These are phyloP conservation scores for Dalbergia cochinchinensis DNA, from an alignment of 306 rosid genomes.

Conservation along the genomic window DNA sequence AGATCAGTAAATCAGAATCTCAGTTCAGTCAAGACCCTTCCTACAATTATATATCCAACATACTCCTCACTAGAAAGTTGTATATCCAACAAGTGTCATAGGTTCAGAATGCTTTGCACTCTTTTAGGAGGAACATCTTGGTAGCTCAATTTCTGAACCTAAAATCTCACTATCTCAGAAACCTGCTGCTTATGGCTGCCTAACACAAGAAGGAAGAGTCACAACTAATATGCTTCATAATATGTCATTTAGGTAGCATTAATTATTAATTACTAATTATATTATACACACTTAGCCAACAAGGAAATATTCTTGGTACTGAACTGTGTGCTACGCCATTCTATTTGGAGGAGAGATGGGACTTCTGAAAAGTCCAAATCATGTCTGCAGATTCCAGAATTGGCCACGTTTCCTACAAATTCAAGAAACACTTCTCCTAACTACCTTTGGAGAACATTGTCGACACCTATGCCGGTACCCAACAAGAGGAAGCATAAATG, in stretches of 20 bases:
- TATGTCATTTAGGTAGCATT: conserved; percentile 23
- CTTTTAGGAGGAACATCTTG: neutral
- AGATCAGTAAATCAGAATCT: neutral
- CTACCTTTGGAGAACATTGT: conserved; percentile 4
- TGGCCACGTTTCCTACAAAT: conserved; percentile 17
- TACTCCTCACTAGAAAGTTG: neutral
- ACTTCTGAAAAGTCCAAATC: conserved; percentile 16
- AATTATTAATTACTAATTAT: neutral
- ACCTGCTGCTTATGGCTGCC: conserved; percentile 8
- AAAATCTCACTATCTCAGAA: conserved; percentile 1
- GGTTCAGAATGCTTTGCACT: neutral
- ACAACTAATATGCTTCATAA: conserved; percentile 26
- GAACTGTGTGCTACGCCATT: conserved; percentile 21
- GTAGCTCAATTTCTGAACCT: neutral
- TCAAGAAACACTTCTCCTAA: conserved; percentile 19
- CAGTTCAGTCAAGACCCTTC: neutral
- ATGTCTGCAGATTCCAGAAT: conserved; percentile 33
- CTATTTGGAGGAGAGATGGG: conserved; percentile 22
- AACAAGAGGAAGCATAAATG: conserved; percentile 60
- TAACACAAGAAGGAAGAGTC: conserved; percentile 11
- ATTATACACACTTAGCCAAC: conserved; percentile 7
- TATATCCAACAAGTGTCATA: neutral
- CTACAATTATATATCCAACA: no score
- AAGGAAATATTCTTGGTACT: conserved; percentile 12
- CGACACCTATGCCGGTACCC: conserved; percentile 58